phyloP scores from a whole-genome alignment of 208 protist genomes.

The Leishmania braziliensis region DNA sequence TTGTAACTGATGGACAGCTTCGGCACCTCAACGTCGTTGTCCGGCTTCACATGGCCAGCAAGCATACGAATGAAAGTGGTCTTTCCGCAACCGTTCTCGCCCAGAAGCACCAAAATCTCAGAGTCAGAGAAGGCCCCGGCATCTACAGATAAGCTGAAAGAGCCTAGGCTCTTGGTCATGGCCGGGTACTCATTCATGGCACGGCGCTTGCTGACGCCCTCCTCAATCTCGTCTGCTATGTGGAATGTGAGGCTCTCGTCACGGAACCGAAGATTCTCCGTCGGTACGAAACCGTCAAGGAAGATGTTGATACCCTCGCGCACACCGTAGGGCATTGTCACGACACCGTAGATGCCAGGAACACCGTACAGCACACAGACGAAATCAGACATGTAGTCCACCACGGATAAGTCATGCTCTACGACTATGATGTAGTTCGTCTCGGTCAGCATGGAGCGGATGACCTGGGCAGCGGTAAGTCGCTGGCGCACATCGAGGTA shows the following conservation, averaged over 20 bases:
- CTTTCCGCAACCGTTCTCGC: constrained; percentile 99
- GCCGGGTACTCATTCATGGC: constrained; percentile 94
- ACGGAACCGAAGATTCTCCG: constrained; percentile 99
- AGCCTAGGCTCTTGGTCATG: constrained; percentile 97
- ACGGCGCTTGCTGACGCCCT: constrained; percentile 72
- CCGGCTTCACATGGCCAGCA: constrained; percentile 94
- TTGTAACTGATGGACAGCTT: constrained; percentile 99
- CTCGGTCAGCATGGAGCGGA: constrained; percentile 94
- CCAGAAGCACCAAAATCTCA: constrained; percentile 99
- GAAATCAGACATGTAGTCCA: constrained; percentile 99
- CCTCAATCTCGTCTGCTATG: constrained; percentile 83
- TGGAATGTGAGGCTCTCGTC: constrained; percentile 97
- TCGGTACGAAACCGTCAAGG: constrained; percentile 99
- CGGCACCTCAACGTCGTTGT: constrained; percentile 91
- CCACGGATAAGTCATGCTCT: constrained; percentile 99
- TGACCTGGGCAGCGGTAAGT: constrained; percentile 97
- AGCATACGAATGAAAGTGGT: constrained; percentile 99
- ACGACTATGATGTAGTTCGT: constrained; percentile 99
- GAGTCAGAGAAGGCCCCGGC: constrained; percentile 97
- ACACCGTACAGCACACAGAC: constrained; percentile 99
- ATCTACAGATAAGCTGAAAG: constrained; percentile 95
- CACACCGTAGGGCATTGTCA: constrained; percentile 99
- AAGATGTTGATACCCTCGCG: constrained; percentile 99
- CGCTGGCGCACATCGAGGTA: constrained; percentile 99
- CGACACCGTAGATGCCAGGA: constrained; percentile 99